Evolutionary conservation across 2,329 filamentous ascomycete genomes (phyloP).

Genomic region (Trematosphaeria pertusa): DNA sequence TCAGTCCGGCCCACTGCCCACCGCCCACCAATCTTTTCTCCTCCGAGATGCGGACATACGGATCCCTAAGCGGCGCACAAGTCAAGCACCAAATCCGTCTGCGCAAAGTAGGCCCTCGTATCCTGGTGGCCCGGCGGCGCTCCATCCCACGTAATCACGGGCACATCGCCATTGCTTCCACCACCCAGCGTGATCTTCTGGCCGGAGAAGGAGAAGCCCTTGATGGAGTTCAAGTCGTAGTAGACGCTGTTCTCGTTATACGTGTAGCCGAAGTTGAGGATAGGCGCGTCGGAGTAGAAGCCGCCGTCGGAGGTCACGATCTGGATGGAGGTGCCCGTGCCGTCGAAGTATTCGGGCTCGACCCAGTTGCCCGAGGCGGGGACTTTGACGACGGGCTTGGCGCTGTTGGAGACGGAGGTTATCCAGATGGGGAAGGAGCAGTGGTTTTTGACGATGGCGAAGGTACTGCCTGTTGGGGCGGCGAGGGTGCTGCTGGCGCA

Average conservation of each 20-base stretch:
- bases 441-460: too few species aligned
- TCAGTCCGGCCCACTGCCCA: too few species aligned
- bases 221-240: slow-evolving; percentile 28
- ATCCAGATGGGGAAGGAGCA: slow-evolving; percentile 32
- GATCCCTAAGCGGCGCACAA: too few species aligned
- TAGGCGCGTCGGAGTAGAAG: slow-evolving; percentile 21
- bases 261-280: slow-evolving; percentile 32
- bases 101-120: slow-evolving; percentile 8
- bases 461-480: slow-evolving; percentile 10
- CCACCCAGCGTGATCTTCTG: slow-evolving; percentile 24
- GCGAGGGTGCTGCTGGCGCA: slow-evolving; percentile 19
- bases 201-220: slow-evolving; percentile 30
- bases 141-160: too few species aligned
- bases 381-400: slow-evolving; percentile 12
- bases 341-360: slow-evolving; percentile 23
- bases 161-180: too few species aligned
- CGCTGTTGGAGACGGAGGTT: slow-evolving; percentile 21
- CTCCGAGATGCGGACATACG: too few species aligned
- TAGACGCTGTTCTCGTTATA: slow-evolving; percentile 25
- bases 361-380: slow-evolving; percentile 9
- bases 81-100: slow-evolving; percentile 13
- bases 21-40: too few species aligned
- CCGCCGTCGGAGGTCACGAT: slow-evolving; percentile 20
- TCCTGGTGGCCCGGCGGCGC: too few species aligned
- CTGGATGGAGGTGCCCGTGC: slow-evolving; percentile 32